These are phyloP conservation scores for Gossypium rotundifolium DNA, from an alignment of 345 rosid genomes.

Conservation along the genomic window DNA sequence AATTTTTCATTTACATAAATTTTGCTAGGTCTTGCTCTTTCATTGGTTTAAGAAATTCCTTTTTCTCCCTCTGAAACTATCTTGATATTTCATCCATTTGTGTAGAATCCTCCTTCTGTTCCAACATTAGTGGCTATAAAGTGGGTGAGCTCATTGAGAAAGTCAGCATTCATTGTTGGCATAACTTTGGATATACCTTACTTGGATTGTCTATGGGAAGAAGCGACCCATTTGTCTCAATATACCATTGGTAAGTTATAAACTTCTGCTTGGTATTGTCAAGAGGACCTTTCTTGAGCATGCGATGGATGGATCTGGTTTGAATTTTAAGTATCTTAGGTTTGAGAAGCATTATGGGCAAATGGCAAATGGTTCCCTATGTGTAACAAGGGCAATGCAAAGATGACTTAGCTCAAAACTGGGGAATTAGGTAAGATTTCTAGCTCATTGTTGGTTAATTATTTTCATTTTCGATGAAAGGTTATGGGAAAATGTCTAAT, in stretches of 20 bases:
- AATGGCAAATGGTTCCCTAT: too few relatives aligned
- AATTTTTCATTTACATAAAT: too few relatives aligned
- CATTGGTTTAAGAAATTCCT: too few relatives aligned
- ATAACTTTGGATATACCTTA: constrained; percentile 92
- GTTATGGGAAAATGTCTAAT: too few relatives aligned
- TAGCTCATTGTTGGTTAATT: too few relatives aligned
- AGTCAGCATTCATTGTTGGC: constrained; percentile 74
- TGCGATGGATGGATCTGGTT: constrained; percentile 1
- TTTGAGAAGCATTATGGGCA: too few relatives aligned
- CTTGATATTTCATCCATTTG: constrained; percentile 10
- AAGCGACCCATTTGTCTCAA: constrained; percentile 62
- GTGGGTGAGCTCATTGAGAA: constrained; percentile 85
- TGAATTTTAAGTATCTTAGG: constrained; percentile 31
- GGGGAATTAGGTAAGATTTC: too few relatives aligned
- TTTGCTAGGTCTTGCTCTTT: too few relatives aligned
- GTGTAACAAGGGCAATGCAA: too few relatives aligned
- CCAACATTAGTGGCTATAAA: constrained; percentile 80
- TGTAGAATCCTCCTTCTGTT: constrained; percentile 94
- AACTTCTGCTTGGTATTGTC: background rate
- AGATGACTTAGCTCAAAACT: too few relatives aligned
- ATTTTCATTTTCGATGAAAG: too few relatives aligned
- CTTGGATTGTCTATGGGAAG: constrained; percentile 87
- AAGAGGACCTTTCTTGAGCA: background rate
- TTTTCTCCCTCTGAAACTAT: background rate
- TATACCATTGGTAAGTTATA: constrained; percentile 65